Base-by-base conservation (phyloP, 306 rosid species). In the Geum urbanum region DNA sequence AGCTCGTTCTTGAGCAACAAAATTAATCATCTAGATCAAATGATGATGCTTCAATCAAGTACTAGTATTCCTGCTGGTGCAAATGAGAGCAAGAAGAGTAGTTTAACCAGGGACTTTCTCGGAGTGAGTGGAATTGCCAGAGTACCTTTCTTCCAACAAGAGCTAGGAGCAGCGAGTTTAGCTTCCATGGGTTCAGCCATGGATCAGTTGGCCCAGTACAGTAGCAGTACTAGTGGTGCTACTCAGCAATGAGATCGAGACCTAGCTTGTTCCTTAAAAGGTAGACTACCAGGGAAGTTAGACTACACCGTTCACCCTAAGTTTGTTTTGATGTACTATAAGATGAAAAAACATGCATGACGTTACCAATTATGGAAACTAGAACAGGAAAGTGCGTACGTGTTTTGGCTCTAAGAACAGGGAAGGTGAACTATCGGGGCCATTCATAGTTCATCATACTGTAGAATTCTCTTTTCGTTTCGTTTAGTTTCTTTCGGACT, bases 61-160 rank as follows among this genome's bases (percentile, higher is more conserved):
- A n/a, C 22, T 60, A 37, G 63, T 57, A 24, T 22, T 15, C 35
- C 45, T 37, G 3, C 65, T 7, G 4, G 7, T 6, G 45, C 37
- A 20, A 35, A 60, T 16, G 65, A 35, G 65, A 60, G 12, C 12
- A 45, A 60, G 22, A 60, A 60, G 65, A 60, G 65, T 60, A 44
- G 66, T 24, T 69, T 89, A 35, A 92, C 98, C 0, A 86, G 97
- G 73, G 98, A 90, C 45, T 92, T 92, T 45, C 87, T 92, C 7
- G 97, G 98, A 1, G 97, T 90, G 13, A 91, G 97, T 20, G 54
- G 53, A 70, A 12, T 24, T 9, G 35, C 27, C 0, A 40, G 66
- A 44, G 27, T 69, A 16, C 55, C 66, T 5, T 87, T 91, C 72
- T 79, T 85, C 45, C 86, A 86, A 62, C 85, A 83, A 60, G 81